Evolutionary conservation across 768 basidiomycete species (phyloP), one percentile per base, ranked within the genome.

Genomic region (Coprinellus aureogranulatus): DNA sequence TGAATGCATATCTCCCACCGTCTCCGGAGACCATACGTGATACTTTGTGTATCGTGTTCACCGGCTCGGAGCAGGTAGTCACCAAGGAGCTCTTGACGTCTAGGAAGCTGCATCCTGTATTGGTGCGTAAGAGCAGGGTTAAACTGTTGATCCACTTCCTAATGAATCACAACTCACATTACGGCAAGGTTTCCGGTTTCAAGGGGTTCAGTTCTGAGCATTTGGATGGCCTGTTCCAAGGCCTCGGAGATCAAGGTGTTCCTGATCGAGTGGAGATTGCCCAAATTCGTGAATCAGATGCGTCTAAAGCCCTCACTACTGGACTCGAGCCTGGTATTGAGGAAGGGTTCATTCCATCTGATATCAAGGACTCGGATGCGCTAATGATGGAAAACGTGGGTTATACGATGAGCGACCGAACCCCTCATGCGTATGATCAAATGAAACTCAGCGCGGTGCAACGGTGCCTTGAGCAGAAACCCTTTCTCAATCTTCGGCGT

Each of bases 351-450:
- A 20, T 31, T 16, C 26, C 3, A 18, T n/a, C 1, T 28, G 27
- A 28, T 4, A 53, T n/a, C 5, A 23, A 20, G 4, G 44, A 57
- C 0, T 2, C 1, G 14, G 57, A 59, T 10, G 54, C 53, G 1
- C 12, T 66, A 0, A 20, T 64, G 27, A 67, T 64, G 60, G 64
- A 65, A 34, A 62, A 59, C 56, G 66, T 64, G 2, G 58, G 56
- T 0, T 67, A 56, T 27, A 65, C 62, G 0, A n/a, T 59, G 1
- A 61, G 60, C 1, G 66, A 67, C 28, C 18, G 59, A 20, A 57
- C 64, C 0, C 58, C 64, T 0, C 16, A 26, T 1, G 26, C 3
- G 12, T 63, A 60, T 22, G 25, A 40, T 14, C n/a, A 34, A 10
- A 63, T 63, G 62, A 63, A 60, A 34, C 28, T 41, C 0, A 23